Conservation (phyloP, 805 yeast species). For the Candida dajiaensis region DNA sequence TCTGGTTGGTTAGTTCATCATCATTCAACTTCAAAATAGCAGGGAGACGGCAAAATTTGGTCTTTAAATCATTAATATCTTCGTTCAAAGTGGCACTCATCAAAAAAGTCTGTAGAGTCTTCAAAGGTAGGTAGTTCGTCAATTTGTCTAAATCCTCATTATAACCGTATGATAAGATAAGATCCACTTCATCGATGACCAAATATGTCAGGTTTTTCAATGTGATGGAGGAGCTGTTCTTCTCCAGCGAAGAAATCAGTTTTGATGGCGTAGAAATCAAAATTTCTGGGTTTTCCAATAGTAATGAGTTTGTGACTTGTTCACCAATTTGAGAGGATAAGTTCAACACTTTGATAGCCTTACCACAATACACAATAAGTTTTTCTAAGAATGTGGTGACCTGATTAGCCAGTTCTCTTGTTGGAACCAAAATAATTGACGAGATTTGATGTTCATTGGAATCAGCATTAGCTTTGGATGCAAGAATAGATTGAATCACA, state of each 20-base stretch:
- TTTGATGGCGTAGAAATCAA: slow-evolving; percentile 85
- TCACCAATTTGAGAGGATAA: slow-evolving; percentile 58
- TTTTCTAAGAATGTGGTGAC: slow-evolving; percentile 66
- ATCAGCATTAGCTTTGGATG: slow-evolving; percentile 28
- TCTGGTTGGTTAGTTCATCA: slow-evolving; percentile 46
- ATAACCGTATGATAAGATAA: slow-evolving; percentile 85
- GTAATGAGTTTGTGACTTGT: slow-evolving; percentile 62
- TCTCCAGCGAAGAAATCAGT: slow-evolving; percentile 50
- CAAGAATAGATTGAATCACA: slow-evolving; percentile 68
- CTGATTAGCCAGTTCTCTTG: slow-evolving; percentile 86
- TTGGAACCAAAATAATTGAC: slow-evolving; percentile 76
- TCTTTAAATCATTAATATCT: slow-evolving; percentile 72
- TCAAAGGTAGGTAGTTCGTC: slow-evolving; percentile 59
- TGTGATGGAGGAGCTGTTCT: slow-evolving; percentile 39
- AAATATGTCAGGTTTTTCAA: slow-evolving; percentile 57
- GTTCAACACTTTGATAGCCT: slow-evolving; percentile 58
- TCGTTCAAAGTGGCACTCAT: slow-evolving; percentile 96
- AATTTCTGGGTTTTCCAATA: slow-evolving; percentile 73
- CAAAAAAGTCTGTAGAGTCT: slow-evolving; percentile 77
- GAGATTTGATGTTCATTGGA: slow-evolving; percentile 22
- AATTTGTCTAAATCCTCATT: slow-evolving; percentile 73
- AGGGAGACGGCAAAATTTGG: slow-evolving; percentile 72
- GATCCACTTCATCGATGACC: slow-evolving; percentile 93
- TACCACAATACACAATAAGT: slow-evolving; percentile 65
- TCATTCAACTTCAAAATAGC: slow-evolving; percentile 78